Evolutionary conservation across 768 basidiomycete genomes (phyloP).

Genomic region (Suillus spraguei): DNA sequence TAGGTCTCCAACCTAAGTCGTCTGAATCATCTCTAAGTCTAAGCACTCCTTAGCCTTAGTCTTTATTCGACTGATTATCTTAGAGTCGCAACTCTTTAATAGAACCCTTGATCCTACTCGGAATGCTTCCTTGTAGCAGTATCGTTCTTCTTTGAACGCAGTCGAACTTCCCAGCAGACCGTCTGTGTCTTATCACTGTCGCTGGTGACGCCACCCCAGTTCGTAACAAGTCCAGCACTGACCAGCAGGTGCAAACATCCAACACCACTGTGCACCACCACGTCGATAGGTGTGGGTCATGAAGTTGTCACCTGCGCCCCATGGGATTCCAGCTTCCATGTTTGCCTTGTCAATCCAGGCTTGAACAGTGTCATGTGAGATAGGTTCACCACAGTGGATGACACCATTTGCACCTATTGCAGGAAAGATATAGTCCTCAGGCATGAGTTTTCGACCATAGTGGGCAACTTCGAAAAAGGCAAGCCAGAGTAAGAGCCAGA

Average conservation of each 20-base stretch:
- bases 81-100: too few species aligned
- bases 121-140: too few species aligned
- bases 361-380: slow-evolving; percentile 26
- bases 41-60: too few species aligned
- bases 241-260: slow-evolving; percentile 26
- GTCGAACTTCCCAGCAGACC: too few species aligned
- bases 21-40: too few species aligned
- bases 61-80: too few species aligned
- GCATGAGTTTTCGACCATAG: slow-evolving; percentile 13
- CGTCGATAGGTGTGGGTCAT: slow-evolving; percentile 32
- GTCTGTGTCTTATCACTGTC: too few species aligned
- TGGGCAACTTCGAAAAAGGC: slow-evolving; percentile 3
- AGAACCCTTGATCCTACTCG: too few species aligned
- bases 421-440: slow-evolving; percentile 26
- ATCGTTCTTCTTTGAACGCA: too few species aligned
- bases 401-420: slow-evolving; percentile 23
- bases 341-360: slow-evolving; percentile 21
- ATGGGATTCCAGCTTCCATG: slow-evolving; percentile 6
- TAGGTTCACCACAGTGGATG: slow-evolving; percentile 25
- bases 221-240: slow-evolving; percentile 40
- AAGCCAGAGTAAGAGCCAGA: slow-evolving; percentile 5
- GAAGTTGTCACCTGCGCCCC: slow-evolving; percentile 22
- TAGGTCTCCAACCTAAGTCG: too few species aligned
- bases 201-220: too few species aligned
- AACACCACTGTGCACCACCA: slow-evolving; percentile 32